Percentiles rank a stretch among this genome's conserved stretches.
phyloP scores from a whole-genome alignment of 352 stramenopile species.

The Phytophthora hibernalis region DNA sequence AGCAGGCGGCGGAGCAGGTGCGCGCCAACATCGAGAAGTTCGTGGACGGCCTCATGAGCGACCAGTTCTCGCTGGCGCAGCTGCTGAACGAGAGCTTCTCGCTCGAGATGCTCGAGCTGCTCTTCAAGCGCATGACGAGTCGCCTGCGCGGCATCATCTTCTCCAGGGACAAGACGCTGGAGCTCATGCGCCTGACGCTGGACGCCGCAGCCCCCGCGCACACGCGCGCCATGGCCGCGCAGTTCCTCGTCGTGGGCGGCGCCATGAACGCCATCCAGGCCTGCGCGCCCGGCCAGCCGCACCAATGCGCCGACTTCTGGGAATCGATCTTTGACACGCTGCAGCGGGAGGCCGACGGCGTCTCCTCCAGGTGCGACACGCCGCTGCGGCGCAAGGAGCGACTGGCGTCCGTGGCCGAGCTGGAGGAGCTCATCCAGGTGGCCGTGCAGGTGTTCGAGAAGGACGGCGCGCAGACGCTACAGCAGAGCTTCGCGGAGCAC shows the following conservation, averaged over 20 bases:
- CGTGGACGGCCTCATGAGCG: constrained; percentile 81
- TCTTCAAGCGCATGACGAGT: constrained; percentile 89
- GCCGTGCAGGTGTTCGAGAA: constrained; percentile 80
- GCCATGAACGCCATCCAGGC: constrained; percentile 62
- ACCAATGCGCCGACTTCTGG: constrained; percentile 73
- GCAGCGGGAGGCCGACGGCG: constrained; percentile 62
- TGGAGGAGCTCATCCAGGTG: constrained; percentile 80
- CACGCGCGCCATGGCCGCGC: constrained; percentile 73
- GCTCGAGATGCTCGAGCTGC: constrained; percentile 85
- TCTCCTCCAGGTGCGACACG: constrained; percentile 47
- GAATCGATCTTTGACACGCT: constrained; percentile 73
- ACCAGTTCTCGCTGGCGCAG: constrained; percentile 62
- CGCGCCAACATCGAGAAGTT: constrained; percentile 84
- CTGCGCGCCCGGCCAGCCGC: constrained; percentile 50
- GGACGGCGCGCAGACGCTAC: constrained; percentile 66
- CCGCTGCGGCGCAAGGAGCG: constrained; percentile 50
- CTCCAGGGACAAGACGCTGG: constrained; percentile 67
- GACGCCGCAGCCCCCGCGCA: constrained; percentile 60
- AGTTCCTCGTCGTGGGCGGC: constrained; percentile 79
- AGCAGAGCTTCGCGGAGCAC: constrained; percentile 72
- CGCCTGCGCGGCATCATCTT: constrained; percentile 81
- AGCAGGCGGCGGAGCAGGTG: constrained; percentile 60
- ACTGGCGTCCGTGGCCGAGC: constrained; percentile 60
- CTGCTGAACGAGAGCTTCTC: constrained; percentile 86
- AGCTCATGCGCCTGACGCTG: constrained; percentile 76